A percentile compares a stretch with the other conserved stretches of the same genome.
phyloP scores from a whole-genome alignment of 2,329 filamentous ascomycete species.

The Davidsoniella australis region DNA sequence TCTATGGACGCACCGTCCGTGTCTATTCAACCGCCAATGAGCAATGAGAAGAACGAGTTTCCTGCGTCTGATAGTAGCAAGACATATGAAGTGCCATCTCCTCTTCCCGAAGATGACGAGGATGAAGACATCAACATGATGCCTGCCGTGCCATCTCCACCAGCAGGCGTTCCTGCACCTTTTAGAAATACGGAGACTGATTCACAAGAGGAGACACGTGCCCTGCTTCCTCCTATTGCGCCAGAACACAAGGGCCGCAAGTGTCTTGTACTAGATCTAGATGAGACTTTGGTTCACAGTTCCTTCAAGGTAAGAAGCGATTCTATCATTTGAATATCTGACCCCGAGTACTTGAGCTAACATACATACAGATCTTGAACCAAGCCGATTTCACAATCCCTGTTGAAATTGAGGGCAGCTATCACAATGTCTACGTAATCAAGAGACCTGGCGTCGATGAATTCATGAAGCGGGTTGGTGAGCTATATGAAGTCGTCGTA shows the following conservation, averaged over 20 bases:
- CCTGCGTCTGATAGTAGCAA: conserved; percentile 50
- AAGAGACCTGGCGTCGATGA: conserved; percentile 96
- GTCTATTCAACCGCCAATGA: conserved; percentile 12
- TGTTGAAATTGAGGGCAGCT: conserved; percentile 96
- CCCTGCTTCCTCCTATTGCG: conserved; percentile 64
- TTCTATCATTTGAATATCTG: not conserved
- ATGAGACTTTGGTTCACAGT: conserved; percentile 94
- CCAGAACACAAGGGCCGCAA: conserved; percentile 75
- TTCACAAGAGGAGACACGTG: conserved; percentile 29
- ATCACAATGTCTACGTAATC: conserved; percentile 98
- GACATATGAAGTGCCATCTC: conserved; percentile 34
- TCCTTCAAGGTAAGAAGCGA: conserved; percentile 69
- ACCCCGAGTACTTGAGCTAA: not conserved
- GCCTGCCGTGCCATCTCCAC: conserved; percentile 23
- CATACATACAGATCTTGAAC: conserved; percentile 57
- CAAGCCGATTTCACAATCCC: conserved; percentile 98
- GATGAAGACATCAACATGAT: conserved; percentile 14
- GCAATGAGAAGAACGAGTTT: conserved; percentile 26
- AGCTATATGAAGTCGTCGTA: conserved; percentile 95
- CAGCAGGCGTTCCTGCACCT: conserved; percentile 18
- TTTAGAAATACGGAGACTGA: conserved; percentile 5
- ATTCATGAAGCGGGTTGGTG: conserved; percentile 96
- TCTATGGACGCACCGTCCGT: conserved; percentile 20
- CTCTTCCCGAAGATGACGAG: conserved; percentile 17
- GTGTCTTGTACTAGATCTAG: conserved; percentile 85